A percentile compares a stretch with the other conserved stretches of the same genome.
These are phyloP conservation scores for Akanthomyces lecanii DNA, from an alignment of 2,329 filamentous ascomycete genomes.

Conservation along the genomic window DNA sequence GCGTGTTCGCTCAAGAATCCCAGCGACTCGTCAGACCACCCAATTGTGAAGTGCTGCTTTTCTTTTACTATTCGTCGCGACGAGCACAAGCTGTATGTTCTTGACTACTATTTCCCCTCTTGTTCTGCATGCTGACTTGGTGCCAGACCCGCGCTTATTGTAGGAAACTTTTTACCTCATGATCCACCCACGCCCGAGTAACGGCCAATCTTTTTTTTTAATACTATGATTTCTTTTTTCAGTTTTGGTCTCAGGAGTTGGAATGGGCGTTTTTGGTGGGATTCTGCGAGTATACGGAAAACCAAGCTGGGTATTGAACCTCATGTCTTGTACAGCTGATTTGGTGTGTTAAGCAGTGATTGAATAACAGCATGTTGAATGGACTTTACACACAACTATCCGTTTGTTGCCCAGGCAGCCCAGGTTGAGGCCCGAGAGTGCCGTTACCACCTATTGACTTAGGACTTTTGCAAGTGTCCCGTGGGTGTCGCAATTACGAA, in stretches of 20 bases:
- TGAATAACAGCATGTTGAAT: too few species aligned
- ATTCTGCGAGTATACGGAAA: too few species aligned
- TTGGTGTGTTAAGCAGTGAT: too few species aligned
- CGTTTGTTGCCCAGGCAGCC: neutral
- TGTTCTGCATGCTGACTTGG: conserved; percentile 29
- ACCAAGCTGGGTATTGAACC: too few species aligned
- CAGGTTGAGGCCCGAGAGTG: neutral
- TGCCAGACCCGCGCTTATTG: conserved; percentile 85
- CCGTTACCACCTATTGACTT: neutral
- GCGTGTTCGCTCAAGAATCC: conserved; percentile 88
- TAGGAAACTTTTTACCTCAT: conserved; percentile 94
- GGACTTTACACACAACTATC: too few species aligned
- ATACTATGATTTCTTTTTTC: neutral
- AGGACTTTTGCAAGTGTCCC: too few species aligned
- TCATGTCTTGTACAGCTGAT: too few species aligned
- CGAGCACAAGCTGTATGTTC: conserved; percentile 89
- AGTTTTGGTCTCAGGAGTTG: neutral
- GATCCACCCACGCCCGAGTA: conserved; percentile 45
- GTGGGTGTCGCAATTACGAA: neutral
- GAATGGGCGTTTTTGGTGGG: neutral
- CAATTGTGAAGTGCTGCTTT: conserved; percentile 88
- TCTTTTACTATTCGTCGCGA: conserved; percentile 95
- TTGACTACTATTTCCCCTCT: neutral
- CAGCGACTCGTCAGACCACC: conserved; percentile 61
- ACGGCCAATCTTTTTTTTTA: neutral